phyloP scores from a whole-genome alignment of 2,329 filamentous ascomycete genomes.

The Calonectria crousiana region DNA sequence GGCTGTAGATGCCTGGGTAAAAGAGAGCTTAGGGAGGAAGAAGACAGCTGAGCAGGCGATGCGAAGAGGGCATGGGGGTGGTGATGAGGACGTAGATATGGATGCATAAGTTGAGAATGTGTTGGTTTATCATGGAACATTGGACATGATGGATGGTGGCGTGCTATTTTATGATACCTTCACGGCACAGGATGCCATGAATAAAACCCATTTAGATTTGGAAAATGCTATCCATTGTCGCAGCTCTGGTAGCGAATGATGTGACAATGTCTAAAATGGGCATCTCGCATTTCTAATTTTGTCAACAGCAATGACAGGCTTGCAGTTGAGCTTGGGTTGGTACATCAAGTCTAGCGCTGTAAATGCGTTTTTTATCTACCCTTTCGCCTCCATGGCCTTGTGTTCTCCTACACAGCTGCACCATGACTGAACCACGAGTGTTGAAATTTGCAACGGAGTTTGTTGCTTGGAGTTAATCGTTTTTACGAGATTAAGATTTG shows the following conservation, averaged over 20 bases:
- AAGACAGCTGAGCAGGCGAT: slow-evolving; percentile 52
- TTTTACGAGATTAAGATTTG: too few species aligned
- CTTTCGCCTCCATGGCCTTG: neutral
- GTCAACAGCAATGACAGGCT: neutral
- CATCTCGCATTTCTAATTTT: neutral
- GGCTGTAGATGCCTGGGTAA: slow-evolving; percentile 80
- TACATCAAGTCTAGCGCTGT: neutral
- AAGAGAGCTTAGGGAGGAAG: slow-evolving; percentile 72
- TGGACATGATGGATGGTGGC: slow-evolving; percentile 13
- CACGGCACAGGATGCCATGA: neutral
- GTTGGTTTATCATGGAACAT: slow-evolving; percentile 9
- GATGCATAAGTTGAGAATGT: slow-evolving; percentile 34
- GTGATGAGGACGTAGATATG: slow-evolving; percentile 58
- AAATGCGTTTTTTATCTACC: neutral
- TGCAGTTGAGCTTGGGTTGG: neutral
- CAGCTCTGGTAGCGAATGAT: neutral
- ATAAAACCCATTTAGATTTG: neutral
- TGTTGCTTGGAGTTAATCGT: too few species aligned
- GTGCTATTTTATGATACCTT: slow-evolving; percentile 22
- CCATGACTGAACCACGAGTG: too few species aligned
- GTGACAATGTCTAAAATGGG: neutral
- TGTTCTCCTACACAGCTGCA: neutral
- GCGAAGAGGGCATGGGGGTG: slow-evolving; percentile 46
- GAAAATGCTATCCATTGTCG: neutral
- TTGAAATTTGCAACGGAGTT: too few species aligned